Evolutionary conservation across 352 stramenopile genomes (phyloP), one percentile per base, ranked within the genome.

Genomic region (Pythium insidiosum): DNA sequence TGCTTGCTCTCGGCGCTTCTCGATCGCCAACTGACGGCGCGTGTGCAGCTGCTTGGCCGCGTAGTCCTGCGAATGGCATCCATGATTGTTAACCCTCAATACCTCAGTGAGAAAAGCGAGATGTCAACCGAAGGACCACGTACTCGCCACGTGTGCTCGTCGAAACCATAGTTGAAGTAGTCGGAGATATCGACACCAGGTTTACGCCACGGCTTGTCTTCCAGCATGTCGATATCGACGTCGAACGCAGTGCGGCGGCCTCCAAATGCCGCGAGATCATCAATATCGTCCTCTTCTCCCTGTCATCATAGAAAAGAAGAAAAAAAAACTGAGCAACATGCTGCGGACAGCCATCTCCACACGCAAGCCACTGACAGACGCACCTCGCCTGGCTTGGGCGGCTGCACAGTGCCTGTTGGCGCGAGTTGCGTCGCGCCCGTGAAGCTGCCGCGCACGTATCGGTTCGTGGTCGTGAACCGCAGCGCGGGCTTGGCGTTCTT

Each of bases 131-230:
- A n/a, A n/a, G n/a, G n/a, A n/a, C n/a, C 6, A 33, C 64, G 42
- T 59, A 83, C 77, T 34, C 68, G 53, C 79, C 79, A 92, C 42
- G 74, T 87, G 37, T 90, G 65, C 58, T 96, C 88, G 44, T 94
- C 88, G 56, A 96, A 96, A 12, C 86, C 88, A 47, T 96, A 96
- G 63, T 96, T 96, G 47, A 96, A 96, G 56, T 95, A 96, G 64
- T 96, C 86, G 15, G 80, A 93, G 47, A 96, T 94, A 65, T 96
- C 88, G 20, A 95, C 80, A 21, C 86, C 84, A 1, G 82, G 84
- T 47, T 94, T 91, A 7, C 88, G 75, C 88, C 88, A 96, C 10
- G 86, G 88, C 46, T 93, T 78, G 53, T 96, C 86, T 37, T 96
- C 86, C 16, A 96, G 61, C 49, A 88, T 76, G 47, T 96, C 86